These are phyloP conservation scores for Rhodomyrtus tomentosa DNA, from an alignment of 345 rosid species.

Conservation along the genomic window DNA sequence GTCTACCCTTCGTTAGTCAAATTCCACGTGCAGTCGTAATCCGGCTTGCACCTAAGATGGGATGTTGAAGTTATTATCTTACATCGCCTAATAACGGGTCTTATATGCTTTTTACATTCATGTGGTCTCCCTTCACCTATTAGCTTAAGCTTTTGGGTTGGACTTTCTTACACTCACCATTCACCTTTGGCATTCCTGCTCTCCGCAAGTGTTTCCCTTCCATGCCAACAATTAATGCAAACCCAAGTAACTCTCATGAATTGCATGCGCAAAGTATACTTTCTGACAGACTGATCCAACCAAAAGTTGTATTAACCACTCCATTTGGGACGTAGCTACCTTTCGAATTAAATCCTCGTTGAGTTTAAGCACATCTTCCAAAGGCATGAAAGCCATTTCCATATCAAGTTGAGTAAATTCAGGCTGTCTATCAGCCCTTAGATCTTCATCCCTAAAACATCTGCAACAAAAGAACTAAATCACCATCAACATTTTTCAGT, in stretches of 20 bases:
- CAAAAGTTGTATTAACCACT: not conserved
- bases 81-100: too few relatives aligned
- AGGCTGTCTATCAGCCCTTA: conserved; percentile 97
- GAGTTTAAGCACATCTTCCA: conserved; percentile 82
- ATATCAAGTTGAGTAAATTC: conserved; percentile 98
- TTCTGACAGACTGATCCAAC: not conserved
- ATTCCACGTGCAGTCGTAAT: too few relatives aligned
- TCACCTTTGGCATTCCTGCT: not conserved
- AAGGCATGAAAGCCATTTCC: conserved; percentile 85
- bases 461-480: conserved; percentile 17
- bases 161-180: too few relatives aligned
- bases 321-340: conserved; percentile 23
- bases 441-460: conserved; percentile 97
- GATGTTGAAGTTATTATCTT: too few relatives aligned
- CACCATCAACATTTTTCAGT: not conserved
- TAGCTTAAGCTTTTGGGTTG: too few relatives aligned
- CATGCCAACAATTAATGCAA: not conserved
- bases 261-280: not conserved
- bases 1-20: too few relatives aligned
- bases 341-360: conserved; percentile 87
- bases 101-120: too few relatives aligned
- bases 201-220: not conserved
- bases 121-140: too few relatives aligned
- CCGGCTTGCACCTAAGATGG: too few relatives aligned
- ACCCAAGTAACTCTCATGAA: not conserved